A percentile compares a stretch with the other conserved stretches of the same genome.
These are phyloP conservation scores for Mucuna pruriens DNA, from an alignment of 306 rosid species.

Conservation along the genomic window DNA sequence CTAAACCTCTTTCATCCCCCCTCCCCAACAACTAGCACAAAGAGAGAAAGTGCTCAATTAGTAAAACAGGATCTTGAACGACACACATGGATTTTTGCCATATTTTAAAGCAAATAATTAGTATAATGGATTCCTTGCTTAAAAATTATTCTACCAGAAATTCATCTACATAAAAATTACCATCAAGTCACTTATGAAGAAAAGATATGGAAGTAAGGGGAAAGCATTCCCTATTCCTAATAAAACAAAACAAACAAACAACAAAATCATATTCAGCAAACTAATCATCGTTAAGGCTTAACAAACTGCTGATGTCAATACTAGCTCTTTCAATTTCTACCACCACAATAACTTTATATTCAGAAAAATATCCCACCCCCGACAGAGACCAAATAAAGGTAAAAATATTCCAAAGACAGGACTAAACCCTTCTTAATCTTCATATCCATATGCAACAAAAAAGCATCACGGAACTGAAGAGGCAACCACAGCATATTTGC, in stretches of 20 bases:
- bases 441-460: constrained; percentile 12
- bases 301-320: constrained; percentile 1
- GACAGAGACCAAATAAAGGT: not conserved
- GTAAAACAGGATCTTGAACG: constrained; percentile 36
- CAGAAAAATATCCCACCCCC: not conserved
- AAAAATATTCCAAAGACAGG: not conserved
- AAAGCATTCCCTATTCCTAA: not conserved
- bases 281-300: not conserved
- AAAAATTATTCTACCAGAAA: constrained; percentile 17
- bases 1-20: not conserved
- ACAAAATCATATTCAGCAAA: constrained; percentile 23
- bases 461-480: constrained; percentile 23
- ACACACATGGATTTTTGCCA: constrained; percentile 23
- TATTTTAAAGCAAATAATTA: not conserved
- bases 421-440: not conserved
- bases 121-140: constrained; percentile 15
- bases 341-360: not conserved
- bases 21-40: constrained; percentile 1
- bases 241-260: not conserved
- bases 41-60: constrained; percentile 7
- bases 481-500: constrained; percentile 2
- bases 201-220: constrained; percentile 11
- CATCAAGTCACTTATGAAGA: not conserved
- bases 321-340: constrained; percentile 25
- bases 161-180: constrained; percentile 16